Conservation (phyloP, 441 rosid genomes). For the Mallotus repandus region DNA sequence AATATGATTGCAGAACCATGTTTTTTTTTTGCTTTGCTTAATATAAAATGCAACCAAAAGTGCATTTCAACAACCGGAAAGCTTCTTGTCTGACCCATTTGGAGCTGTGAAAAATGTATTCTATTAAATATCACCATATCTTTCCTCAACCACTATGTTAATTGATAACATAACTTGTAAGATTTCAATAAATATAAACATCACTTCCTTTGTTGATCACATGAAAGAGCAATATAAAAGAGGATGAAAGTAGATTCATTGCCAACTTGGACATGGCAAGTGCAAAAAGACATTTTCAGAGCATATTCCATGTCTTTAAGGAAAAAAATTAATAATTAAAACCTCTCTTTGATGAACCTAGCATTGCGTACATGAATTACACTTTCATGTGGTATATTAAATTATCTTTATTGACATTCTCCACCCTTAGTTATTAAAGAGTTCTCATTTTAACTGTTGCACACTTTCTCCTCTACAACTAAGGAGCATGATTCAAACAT, state of each 20-base stretch:
- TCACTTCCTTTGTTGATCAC: conserved; percentile 15
- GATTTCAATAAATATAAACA: neutral
- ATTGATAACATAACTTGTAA: neutral
- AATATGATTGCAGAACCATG: too few species aligned
- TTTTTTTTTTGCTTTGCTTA: neutral
- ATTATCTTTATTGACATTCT: conserved; percentile 52
- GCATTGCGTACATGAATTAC: neutral
- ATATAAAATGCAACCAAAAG: neutral
- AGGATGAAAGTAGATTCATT: conserved; percentile 39
- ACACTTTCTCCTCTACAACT: conserved; percentile 64
- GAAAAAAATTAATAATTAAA: neutral
- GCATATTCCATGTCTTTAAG: neutral
- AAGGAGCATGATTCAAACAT: conserved; percentile 78
- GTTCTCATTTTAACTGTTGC: conserved; percentile 56
- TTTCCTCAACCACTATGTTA: neutral
- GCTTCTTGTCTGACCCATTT: neutral
- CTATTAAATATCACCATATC: neutral
- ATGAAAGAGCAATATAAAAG: conserved; percentile 62
- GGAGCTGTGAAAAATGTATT: neutral
- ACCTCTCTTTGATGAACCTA: neutral
- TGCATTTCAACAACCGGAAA: neutral
- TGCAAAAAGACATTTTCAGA: neutral
- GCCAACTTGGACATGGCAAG: conserved; percentile 36
- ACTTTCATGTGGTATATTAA: neutral
- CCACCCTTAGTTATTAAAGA: conserved; percentile 42